Base-by-base conservation (phyloP, 768 basidiomycete species). In the Xerocomellus intermedius region DNA sequence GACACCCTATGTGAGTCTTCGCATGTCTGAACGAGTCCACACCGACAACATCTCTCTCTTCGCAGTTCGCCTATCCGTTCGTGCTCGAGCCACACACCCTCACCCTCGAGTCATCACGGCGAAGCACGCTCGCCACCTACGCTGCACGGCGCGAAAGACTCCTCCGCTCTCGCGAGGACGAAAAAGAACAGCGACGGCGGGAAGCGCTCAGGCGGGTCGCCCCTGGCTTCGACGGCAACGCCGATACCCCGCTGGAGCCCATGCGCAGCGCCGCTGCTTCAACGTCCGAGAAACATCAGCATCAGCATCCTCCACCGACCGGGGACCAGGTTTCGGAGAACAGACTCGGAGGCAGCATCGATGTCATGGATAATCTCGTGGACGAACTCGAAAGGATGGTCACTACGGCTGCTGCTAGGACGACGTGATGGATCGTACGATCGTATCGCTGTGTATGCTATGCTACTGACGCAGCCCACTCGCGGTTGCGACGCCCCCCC, bases 31-130 rank as follows among this genome's bases (percentile, higher is more conserved):
- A 6, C 52, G 42, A 42, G 22, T 22, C 56, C 37, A 43, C 41
- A 39, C 50, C 49, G 28, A 58, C 44, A 10, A n/a, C n/a, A n/a
- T n/a, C n/a, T n/a, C n/a, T 30, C 35, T 32, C 2, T 42, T 16
- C 41, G 6, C 68, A 98, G 95, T 97, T 98, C 64, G 96, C 91
- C 41, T 98, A 98, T 65, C 95, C 96, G 2, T 98, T 93, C 77
- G 89, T 94, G 4, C 81, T 98, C 48, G 96, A 98, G 65, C 82
- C 86, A 0, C 94, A 96, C 67, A 77, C 93, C 60, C 71, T 95
- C 49, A 82, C 84, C 2, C 73, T 91, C 38, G 90, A 90, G 65
- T 83, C 88, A 0, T 79, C 90, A 0, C 85, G 91, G 2, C 78
- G 86, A 44, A 73, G 77, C 4, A 85, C 86, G 1, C 79, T 91